phyloP scores from a whole-genome alignment of 805 yeast genomes.

The Metschnikowia shivogae region DNA sequence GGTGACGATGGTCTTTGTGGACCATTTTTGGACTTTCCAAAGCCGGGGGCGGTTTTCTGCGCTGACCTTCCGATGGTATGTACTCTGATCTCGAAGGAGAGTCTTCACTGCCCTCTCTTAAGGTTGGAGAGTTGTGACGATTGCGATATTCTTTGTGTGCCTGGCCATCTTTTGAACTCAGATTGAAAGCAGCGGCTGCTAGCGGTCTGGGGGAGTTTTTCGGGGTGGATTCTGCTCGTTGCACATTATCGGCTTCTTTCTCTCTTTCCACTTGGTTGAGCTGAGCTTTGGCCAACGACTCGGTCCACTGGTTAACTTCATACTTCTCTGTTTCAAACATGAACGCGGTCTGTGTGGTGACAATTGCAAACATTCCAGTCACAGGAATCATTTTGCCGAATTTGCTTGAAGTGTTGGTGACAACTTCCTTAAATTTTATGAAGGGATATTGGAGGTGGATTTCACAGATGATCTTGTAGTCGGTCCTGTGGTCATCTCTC shows the following conservation, averaged over 20 bases:
- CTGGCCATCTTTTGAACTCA: neutral
- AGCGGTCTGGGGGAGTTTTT: slow-evolving; percentile 8
- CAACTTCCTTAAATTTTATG: slow-evolving; percentile 55
- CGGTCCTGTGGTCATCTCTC: slow-evolving; percentile 35
- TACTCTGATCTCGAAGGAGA: neutral
- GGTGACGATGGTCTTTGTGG: slow-evolving; percentile 11
- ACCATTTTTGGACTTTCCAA: slow-evolving; percentile 20
- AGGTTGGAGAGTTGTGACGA: neutral
- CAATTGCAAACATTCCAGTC: slow-evolving; percentile 52
- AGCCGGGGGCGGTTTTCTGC: slow-evolving; percentile 8
- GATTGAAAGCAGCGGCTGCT: slow-evolving; percentile 10
- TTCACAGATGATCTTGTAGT: slow-evolving; percentile 48
- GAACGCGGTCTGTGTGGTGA: slow-evolving; percentile 51
- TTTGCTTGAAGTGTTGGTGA: slow-evolving; percentile 31
- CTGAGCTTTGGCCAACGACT: slow-evolving; percentile 19
- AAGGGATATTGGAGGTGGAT: slow-evolving; percentile 51
- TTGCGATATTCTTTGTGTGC: neutral
- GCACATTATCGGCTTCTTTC: slow-evolving; percentile 7
- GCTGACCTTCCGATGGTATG: neutral
- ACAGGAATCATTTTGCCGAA: slow-evolving; percentile 32
- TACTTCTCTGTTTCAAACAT: slow-evolving; percentile 51
- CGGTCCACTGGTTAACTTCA: slow-evolving; percentile 51
- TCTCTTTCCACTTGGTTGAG: slow-evolving; percentile 21
- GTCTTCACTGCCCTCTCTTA: neutral
- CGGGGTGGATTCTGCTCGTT: neutral